Evolutionary conservation across 164 flowering plant genomes (phyloP).

Genomic region (Vitis labrusca): DNA sequence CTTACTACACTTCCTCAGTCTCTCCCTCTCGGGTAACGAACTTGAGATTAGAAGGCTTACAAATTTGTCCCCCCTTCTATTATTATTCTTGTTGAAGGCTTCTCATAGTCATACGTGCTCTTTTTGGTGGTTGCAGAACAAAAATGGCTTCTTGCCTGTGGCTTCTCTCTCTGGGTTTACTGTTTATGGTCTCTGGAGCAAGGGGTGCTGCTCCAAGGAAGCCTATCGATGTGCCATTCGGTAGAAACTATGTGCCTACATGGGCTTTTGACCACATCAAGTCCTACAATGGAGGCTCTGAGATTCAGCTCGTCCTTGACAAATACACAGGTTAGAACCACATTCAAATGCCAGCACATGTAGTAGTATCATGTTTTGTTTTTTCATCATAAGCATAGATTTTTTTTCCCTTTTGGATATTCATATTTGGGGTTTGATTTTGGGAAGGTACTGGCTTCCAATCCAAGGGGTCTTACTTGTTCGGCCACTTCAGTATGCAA

Average conservation of each 20-base stretch:
- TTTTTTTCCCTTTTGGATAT: not conserved
- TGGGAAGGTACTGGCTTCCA: conserved; percentile 84
- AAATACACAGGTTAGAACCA: conserved; percentile 56
- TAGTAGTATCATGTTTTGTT: not conserved
- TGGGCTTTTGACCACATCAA: conserved; percentile 87
- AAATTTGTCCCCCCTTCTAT: not conserved
- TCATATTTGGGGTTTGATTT: not conserved
- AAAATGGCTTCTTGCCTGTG: conserved; percentile 33
- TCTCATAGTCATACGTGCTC: not conserved
- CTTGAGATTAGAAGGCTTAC: not conserved
- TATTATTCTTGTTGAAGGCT: not conserved
- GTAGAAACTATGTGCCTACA: conserved; percentile 65
- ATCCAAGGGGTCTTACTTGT: conserved; percentile 82
- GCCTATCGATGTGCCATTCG: conserved; percentile 61
- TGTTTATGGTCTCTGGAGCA: conserved; percentile 28
- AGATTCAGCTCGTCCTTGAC: conserved; percentile 62
- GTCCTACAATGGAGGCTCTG: conserved; percentile 69
- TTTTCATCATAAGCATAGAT: not conserved
- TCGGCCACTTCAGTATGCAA: conserved; percentile 84
- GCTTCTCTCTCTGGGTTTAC: conserved; percentile 20
- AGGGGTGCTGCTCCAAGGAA: conserved; percentile 47
- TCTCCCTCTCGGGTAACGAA: not conserved
- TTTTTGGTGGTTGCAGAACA: conserved; percentile 16
- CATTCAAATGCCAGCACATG: not conserved
- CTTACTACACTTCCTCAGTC: conserved; percentile 6